Percentiles rank a stretch among this genome's conserved stretches.
Conservation (phyloP, 768 basidiomycete genomes). For the Boletus subcaerulescens region DNA sequence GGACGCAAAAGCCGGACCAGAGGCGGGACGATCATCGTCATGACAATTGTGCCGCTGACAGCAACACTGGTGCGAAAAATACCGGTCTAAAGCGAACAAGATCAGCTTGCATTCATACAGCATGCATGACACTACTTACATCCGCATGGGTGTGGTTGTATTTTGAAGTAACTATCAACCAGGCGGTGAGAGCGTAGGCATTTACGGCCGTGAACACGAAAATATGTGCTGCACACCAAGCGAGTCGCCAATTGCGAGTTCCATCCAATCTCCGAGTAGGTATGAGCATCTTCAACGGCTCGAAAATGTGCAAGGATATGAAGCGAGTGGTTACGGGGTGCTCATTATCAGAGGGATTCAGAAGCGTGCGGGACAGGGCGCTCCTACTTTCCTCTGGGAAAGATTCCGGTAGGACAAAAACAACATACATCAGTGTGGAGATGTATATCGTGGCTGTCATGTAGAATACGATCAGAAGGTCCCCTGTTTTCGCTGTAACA, state of each 20-base stretch:
- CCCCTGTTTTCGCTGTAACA: constrained; percentile 24
- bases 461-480: constrained; percentile 24
- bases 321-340: background rate
- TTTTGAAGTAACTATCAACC: constrained; percentile 24
- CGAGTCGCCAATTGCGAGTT: constrained; percentile 28
- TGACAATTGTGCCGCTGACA: constrained; percentile 9
- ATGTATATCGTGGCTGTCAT: constrained; percentile 10
- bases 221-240: constrained; percentile 27
- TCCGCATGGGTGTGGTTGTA: constrained; percentile 27
- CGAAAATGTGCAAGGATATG: constrained; percentile 8
- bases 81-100: constrained; percentile 23
- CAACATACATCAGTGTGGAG: constrained; percentile 16
- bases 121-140: constrained; percentile 14
- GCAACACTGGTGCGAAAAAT: constrained; percentile 17
- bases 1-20: constrained; percentile 27
- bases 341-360: background rate
- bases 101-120: background rate
- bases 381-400: constrained; percentile 24
- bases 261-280: constrained; percentile 19
- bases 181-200: constrained; percentile 8
- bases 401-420: constrained; percentile 29
- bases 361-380: constrained; percentile 7
- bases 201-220: constrained; percentile 18
- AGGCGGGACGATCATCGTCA: constrained; percentile 19
- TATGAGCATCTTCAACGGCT: constrained; percentile 24